Percentiles rank a stretch among this genome's conserved stretches.
Evolutionary conservation across 2,329 filamentous ascomycete genomes (phyloP).

Genomic region (Aspergillus aculeatus): DNA sequence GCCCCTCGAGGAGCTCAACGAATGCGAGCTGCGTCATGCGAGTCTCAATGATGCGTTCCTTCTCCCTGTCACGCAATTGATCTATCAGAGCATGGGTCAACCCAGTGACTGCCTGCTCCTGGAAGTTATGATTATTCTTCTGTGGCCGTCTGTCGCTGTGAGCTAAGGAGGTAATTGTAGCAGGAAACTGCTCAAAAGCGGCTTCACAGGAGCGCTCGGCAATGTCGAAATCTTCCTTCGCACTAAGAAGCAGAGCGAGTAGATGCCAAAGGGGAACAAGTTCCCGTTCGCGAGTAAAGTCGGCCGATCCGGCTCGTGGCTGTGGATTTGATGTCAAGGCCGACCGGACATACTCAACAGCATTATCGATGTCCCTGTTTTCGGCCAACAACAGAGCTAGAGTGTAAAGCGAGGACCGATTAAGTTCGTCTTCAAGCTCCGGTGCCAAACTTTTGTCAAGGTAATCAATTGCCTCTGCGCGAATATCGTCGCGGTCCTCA

Average conservation of each 20-base stretch:
- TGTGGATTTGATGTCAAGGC: constrained; percentile 61
- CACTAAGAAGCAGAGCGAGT: constrained; percentile 78
- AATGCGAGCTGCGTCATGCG: constrained; percentile 92
- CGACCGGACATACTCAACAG: constrained; percentile 77
- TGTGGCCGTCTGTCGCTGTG: constrained; percentile 49
- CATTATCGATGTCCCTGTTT: constrained; percentile 73
- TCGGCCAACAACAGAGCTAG: constrained; percentile 85
- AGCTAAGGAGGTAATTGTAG: constrained; percentile 68
- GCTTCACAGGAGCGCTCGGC: constrained; percentile 83
- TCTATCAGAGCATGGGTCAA: constrained; percentile 60
- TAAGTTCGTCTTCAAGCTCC: constrained; percentile 63
- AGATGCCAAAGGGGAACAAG: constrained; percentile 89
- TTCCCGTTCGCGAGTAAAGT: constrained; percentile 43
- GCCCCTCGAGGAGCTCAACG: constrained; percentile 77
- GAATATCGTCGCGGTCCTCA: constrained; percentile 67
- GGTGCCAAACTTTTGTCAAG: constrained; percentile 71
- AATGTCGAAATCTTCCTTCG: constrained; percentile 78
- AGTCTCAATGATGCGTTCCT: constrained; percentile 83
- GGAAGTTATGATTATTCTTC: constrained; percentile 24
- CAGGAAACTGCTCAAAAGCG: constrained; percentile 84
- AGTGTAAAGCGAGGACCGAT: constrained; percentile 75
- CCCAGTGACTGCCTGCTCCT: constrained; percentile 17
- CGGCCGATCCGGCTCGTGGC: constrained; percentile 24
- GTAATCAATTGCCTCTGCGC: constrained; percentile 72
- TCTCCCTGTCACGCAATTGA: constrained; percentile 79